A percentile compares a stretch with the other conserved stretches of the same genome.
Conservation (phyloP, 345 rosid species). For the Eucalyptus coolabah region DNA sequence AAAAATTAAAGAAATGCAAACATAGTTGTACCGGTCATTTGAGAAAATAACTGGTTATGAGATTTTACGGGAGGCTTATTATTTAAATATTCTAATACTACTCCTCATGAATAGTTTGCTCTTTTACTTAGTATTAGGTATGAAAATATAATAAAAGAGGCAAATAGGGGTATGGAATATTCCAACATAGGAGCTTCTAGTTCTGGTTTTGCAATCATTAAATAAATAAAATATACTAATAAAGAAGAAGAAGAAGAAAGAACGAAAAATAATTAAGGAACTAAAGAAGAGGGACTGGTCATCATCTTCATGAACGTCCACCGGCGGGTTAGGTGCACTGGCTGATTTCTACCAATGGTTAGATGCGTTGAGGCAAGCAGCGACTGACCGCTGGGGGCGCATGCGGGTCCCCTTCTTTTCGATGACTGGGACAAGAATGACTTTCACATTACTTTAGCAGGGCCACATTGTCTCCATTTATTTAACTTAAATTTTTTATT, state of each 20-base stretch:
- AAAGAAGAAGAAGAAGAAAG: not conserved
- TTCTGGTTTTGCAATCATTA: not conserved
- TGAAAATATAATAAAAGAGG: rapidly evolving
- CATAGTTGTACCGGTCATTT: rapidly evolving
- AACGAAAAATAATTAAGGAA: not conserved
- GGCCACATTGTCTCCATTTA: not conserved
- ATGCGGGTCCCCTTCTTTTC: not conserved
- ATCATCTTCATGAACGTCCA: not conserved
- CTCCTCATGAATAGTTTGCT: no score
- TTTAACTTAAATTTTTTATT: not conserved
- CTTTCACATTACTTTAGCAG: not conserved
- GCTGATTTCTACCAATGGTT: not conserved
- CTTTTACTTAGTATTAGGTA: no score
- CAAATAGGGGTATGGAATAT: no score
- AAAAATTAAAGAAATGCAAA: not conserved
- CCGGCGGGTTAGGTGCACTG: not conserved
- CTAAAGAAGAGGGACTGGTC: not conserved
- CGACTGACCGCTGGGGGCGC: not conserved
- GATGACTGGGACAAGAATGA: not conserved
- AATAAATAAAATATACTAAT: not conserved
- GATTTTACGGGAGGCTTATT: no score
- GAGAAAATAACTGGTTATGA: not conserved
- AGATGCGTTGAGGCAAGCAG: not conserved
- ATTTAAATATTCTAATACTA: no score
- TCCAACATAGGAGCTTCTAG: rapidly evolving